Evolutionary conservation across 495 filamentous ascomycete species (phyloP).

Genomic region (Penicillium malachiteum): DNA sequence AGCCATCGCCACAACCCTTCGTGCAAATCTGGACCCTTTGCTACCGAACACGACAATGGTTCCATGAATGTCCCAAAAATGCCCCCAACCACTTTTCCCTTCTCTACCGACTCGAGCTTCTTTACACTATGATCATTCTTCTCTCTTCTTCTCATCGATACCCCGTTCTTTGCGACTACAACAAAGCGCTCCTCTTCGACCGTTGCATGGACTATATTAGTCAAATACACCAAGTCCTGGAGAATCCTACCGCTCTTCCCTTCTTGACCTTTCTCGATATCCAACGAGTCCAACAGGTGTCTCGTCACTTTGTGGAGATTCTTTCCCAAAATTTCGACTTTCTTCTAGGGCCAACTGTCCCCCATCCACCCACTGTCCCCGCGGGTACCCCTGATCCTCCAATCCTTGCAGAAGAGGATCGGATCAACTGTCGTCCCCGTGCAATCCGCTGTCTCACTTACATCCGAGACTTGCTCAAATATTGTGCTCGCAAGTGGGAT

Average conservation of each 20-base stretch:
- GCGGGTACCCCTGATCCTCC: constrained; percentile 38
- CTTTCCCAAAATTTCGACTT: constrained; percentile 35
- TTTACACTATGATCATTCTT: constrained; percentile 82
- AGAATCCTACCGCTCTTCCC: constrained; percentile 30
- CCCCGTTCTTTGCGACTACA: constrained; percentile 64
- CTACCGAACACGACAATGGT: constrained; percentile 65
- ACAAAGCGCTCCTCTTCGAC: constrained; percentile 75
- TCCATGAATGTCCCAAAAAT: constrained; percentile 56
- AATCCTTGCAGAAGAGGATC: constrained; percentile 34
- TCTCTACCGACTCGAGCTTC: constrained; percentile 75
- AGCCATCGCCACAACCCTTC: constrained; percentile 58
- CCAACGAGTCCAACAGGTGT: constrained; percentile 39
- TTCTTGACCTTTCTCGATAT: constrained; percentile 42
- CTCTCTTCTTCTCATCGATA: constrained; percentile 70
- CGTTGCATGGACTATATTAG: constrained; percentile 68
- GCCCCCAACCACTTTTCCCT: constrained; percentile 59
- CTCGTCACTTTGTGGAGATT: constrained; percentile 31
- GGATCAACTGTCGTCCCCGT: constrained; percentile 36
- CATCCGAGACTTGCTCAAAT: constrained; percentile 33
- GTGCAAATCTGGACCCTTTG: constrained; percentile 63
- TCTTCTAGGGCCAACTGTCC: constrained; percentile 33
- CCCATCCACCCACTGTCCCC: constrained; percentile 32
- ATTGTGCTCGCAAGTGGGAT: constrained; percentile 38
- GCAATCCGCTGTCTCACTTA: constrained; percentile 36
- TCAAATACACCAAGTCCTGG: constrained; percentile 40